A percentile compares a stretch with the other conserved stretches of the same genome.
Conservation (phyloP, 805 yeast species). For the Candida qinlingensis region DNA sequence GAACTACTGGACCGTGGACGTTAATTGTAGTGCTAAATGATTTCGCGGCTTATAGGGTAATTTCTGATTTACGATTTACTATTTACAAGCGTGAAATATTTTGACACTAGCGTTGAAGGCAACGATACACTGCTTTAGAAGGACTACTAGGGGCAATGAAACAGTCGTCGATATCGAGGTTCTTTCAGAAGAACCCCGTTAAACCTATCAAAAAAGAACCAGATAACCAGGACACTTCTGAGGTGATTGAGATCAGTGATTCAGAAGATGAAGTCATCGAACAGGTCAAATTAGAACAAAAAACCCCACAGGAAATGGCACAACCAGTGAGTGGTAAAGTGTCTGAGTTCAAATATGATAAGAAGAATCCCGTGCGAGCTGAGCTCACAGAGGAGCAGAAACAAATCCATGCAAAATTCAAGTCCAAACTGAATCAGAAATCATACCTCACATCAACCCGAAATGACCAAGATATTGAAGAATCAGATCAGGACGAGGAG, state of each 20-base stretch:
- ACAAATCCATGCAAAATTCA: not conserved
- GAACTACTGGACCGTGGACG: not conserved
- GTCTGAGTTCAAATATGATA: not conserved
- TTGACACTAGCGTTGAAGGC: no score
- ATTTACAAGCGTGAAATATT: no score
- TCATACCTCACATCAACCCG: not conserved
- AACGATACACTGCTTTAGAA: no score
- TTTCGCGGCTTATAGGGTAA: no score
- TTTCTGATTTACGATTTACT: no score
- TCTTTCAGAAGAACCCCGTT: not conserved
- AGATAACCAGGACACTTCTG: not conserved
- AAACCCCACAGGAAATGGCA: not conserved
- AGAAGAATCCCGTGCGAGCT: not conserved
- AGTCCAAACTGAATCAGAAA: slow-evolving; percentile 1
- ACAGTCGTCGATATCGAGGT: slow-evolving; percentile 3
- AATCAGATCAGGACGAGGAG: slow-evolving; percentile 6
- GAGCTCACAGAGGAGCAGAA: not conserved
- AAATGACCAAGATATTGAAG: slow-evolving; percentile 2
- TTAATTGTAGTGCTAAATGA: no score
- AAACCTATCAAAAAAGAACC: not conserved
- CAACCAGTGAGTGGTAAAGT: not conserved
- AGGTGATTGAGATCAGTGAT: not conserved
- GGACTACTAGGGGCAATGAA: not conserved
- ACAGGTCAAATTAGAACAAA: not conserved
- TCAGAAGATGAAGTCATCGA: not conserved